Evolutionary conservation across 108 stramenopile species (phyloP).

Genomic region (Stephanodiscus minutulus): DNA sequence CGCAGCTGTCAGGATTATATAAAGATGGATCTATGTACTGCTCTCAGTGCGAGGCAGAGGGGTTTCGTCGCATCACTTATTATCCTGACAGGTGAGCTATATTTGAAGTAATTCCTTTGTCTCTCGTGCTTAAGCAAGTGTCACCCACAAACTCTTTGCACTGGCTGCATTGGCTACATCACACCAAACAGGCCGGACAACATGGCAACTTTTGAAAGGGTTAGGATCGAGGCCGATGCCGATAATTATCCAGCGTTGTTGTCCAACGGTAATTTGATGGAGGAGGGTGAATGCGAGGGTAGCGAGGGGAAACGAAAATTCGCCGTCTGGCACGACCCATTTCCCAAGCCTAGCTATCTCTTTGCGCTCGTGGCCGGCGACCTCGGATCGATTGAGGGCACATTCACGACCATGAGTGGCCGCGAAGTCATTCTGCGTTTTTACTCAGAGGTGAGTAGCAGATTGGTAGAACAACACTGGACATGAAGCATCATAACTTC

Average conservation of each 20-base stretch:
- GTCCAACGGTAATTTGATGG: constrained; percentile 69
- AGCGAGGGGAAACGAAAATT: constrained; percentile 43
- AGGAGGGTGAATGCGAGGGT: constrained; percentile 19
- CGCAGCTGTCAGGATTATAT: constrained; percentile 69
- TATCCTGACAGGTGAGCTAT: constrained; percentile 48
- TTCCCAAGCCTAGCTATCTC: constrained; percentile 75
- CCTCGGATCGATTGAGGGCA: constrained; percentile 55
- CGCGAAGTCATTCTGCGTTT: constrained; percentile 62
- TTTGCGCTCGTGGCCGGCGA: constrained; percentile 79
- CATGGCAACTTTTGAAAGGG: constrained; percentile 58
- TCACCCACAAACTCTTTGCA: neutral
- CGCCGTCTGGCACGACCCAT: constrained; percentile 75
- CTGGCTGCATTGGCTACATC: neutral
- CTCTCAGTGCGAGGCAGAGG: constrained; percentile 71
- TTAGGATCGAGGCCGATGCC: constrained; percentile 52
- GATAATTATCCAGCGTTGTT: constrained; percentile 61
- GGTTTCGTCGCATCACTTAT: constrained; percentile 78
- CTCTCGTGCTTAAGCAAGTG: neutral
- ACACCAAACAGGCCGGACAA: constrained; percentile 68
- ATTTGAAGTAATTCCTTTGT: neutral
- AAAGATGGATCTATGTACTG: constrained; percentile 63
- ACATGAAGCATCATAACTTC: neutral
- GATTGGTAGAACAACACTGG: neutral
- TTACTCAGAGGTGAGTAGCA: constrained; percentile 46
- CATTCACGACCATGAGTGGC: constrained; percentile 61